phyloP scores from a whole-genome alignment of 2,329 filamentous ascomycete species.

The Amauroascus verrucosus region DNA sequence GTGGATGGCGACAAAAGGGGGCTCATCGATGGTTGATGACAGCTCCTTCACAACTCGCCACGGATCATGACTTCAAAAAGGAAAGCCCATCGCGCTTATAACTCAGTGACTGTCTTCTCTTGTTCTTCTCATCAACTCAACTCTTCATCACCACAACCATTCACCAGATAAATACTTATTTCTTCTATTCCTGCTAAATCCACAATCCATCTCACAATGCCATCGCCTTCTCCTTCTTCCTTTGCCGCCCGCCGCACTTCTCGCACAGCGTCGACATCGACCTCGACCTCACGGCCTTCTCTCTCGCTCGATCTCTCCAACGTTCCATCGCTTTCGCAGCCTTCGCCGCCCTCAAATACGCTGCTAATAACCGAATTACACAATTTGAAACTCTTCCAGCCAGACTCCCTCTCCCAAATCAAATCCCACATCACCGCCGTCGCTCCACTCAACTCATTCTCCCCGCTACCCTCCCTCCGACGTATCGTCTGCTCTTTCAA shows the following conservation, averaged over 20 bases:
- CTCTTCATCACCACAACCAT: no score
- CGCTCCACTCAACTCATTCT: conserved; percentile 41
- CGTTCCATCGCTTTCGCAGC: conserved; percentile 37
- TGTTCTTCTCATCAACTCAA: not conserved
- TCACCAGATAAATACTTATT: no score
- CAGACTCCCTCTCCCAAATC: conserved; percentile 34
- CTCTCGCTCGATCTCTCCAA: conserved; percentile 39
- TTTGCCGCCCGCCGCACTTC: conserved; percentile 18
- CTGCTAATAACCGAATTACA: conserved; percentile 42
- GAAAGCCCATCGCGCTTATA: no score
- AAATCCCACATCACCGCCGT: conserved; percentile 34
- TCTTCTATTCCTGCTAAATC: not conserved
- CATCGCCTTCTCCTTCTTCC: conserved; percentile 21
- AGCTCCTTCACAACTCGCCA: no score
- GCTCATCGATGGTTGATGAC: no score
- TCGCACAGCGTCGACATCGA: conserved; percentile 10
- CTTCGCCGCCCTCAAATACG: conserved; percentile 41
- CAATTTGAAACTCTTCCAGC: conserved; percentile 39
- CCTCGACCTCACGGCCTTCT: conserved; percentile 14
- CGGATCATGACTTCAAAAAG: no score
- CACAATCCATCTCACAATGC: not conserved
- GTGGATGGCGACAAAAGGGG: no score
- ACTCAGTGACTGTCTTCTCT: not conserved
- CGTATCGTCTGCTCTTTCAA: conserved; percentile 43
- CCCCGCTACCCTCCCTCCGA: conserved; percentile 41